phyloP scores from a whole-genome alignment of 2,329 filamentous ascomycete genomes.

The Blastomyces gilchristii region DNA sequence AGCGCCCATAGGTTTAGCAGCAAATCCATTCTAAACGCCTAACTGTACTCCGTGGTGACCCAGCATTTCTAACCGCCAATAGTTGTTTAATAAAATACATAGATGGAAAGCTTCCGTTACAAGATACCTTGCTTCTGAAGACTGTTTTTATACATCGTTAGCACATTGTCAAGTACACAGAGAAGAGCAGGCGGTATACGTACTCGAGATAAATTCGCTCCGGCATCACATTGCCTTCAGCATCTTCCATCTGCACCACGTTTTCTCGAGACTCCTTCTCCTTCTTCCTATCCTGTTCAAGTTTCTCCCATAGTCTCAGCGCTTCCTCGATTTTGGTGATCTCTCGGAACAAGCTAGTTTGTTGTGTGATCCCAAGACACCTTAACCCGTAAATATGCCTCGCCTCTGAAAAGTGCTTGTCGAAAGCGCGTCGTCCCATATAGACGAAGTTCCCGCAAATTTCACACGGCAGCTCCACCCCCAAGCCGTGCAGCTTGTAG shows the following conservation, averaged over 20 bases:
- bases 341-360: slow-evolving; percentile 82
- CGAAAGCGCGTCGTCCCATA: slow-evolving; percentile 89
- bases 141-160: slow-evolving; percentile 14
- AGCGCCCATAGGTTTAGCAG: not conserved
- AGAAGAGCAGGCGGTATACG: slow-evolving; percentile 15
- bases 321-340: slow-evolving; percentile 91
- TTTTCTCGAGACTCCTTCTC: slow-evolving; percentile 66
- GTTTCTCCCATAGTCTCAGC: slow-evolving; percentile 80
- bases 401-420: slow-evolving; percentile 96
- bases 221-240: slow-evolving; percentile 95
- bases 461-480: slow-evolving; percentile 90
- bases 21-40: slow-evolving; percentile 3
- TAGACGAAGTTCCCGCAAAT: slow-evolving; percentile 99
- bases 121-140: slow-evolving; percentile 20
- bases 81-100: slow-evolving; percentile 3
- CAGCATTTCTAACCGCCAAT: not conserved
- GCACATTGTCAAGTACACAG: not conserved
- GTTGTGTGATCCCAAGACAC: slow-evolving; percentile 77
- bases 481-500: slow-evolving; percentile 90
- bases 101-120: slow-evolving; percentile 5
- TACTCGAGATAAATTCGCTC: slow-evolving; percentile 91
- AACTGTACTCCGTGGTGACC: not conserved
- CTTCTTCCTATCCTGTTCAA: slow-evolving; percentile 74
- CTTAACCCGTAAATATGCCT: slow-evolving; percentile 88
- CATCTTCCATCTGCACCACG: slow-evolving; percentile 97